Percentiles rank a stretch among this genome's conserved stretches.
Evolutionary conservation across 2,329 filamentous ascomycete species (phyloP).

Genomic region (Fusarium verticillioides): DNA sequence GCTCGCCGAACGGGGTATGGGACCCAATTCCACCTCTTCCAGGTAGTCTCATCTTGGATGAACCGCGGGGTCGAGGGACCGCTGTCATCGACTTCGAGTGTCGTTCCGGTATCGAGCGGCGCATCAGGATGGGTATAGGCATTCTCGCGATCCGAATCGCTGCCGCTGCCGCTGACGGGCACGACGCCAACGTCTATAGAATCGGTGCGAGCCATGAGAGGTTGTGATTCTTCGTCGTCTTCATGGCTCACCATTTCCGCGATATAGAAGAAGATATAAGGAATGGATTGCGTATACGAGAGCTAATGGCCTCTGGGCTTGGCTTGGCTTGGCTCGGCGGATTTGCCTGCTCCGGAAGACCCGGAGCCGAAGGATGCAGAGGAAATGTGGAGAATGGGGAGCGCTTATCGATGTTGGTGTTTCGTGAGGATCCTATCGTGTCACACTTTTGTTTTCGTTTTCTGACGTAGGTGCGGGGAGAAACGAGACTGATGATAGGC

Average conservation of each 20-base stretch:
- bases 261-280: neutral
- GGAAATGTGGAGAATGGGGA: conserved; percentile 23
- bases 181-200: conserved; percentile 42
- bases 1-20: conserved; percentile 65
- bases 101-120: conserved; percentile 52
- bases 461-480: neutral
- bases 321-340: conserved; percentile 26
- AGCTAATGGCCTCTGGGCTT: conserved; percentile 2
- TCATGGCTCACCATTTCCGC: conserved; percentile 47
- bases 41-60: conserved; percentile 62
- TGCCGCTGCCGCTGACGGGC: conserved; percentile 36
- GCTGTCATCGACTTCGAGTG: conserved; percentile 58
- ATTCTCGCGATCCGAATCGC: conserved; percentile 20
- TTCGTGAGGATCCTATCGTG: conserved; percentile 13
- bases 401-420: conserved; percentile 21
- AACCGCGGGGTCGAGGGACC: conserved; percentile 67
- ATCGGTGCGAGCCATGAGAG: conserved; percentile 53
- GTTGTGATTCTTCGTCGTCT: conserved; percentile 51
- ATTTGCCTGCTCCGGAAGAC: conserved; percentile 28
- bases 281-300: conserved; percentile 15
- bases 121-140: conserved; percentile 54
- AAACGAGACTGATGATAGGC: neutral
- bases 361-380: conserved; percentile 22
- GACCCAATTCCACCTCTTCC: conserved; percentile 67
- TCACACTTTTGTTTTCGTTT: conserved; percentile 6